phyloP scores from a whole-genome alignment of 257 asterid genomes.

The Orobanche coerulescens region DNA sequence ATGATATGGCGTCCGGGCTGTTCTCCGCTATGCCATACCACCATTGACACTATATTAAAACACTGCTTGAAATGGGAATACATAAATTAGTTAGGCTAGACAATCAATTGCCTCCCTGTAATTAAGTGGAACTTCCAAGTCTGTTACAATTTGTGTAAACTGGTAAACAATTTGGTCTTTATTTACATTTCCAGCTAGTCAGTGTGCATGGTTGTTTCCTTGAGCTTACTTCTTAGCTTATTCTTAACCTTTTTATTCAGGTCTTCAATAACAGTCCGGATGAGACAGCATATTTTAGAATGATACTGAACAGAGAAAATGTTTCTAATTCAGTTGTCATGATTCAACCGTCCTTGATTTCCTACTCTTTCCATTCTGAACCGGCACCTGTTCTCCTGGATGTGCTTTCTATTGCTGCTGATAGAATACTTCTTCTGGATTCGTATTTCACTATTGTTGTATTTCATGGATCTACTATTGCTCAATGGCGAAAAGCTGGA shows the following conservation, averaged over 20 bases:
- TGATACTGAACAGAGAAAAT: conserved; percentile 86
- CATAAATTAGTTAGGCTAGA: too few species aligned
- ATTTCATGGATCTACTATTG: conserved; percentile 92
- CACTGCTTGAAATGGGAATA: too few species aligned
- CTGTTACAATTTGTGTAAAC: neutral
- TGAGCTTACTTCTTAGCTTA: conserved; percentile 23
- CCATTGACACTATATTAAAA: too few species aligned
- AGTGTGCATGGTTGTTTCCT: conserved; percentile 12
- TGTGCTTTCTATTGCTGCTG: conserved; percentile 86
- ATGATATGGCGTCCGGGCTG: too few species aligned
- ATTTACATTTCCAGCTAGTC: neutral
- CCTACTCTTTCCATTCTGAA: conserved; percentile 86
- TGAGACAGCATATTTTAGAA: conserved; percentile 92
- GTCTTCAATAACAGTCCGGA: conserved; percentile 98
- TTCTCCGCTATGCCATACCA: too few species aligned
- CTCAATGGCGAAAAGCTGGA: conserved; percentile 95
- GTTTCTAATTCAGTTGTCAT: conserved; percentile 92
- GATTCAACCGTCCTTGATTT: conserved; percentile 97
- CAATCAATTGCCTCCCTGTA: neutral
- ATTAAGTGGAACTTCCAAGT: neutral
- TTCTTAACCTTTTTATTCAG: conserved; percentile 32
- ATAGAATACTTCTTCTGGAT: conserved; percentile 86
- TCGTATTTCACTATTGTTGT: conserved; percentile 85
- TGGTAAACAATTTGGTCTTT: neutral
- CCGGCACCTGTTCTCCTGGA: conserved; percentile 97